Base-by-base conservation (phyloP, 139 green algal genomes). In the Dunaliella primolecta region DNA sequence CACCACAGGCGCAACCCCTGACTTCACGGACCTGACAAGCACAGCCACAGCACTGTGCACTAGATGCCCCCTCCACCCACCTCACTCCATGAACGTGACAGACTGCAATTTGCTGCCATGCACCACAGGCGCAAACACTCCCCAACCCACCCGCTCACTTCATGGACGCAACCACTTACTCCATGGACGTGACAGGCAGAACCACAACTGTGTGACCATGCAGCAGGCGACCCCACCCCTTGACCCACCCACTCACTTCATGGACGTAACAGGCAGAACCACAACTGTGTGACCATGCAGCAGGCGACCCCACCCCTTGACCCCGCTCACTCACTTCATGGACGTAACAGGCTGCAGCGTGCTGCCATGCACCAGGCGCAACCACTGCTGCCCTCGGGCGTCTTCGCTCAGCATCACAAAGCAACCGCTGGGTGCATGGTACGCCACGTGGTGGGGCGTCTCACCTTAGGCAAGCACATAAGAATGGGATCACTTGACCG, bases 91-190 rank as follows among this genome's bases (percentile, higher is more conserved):
- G 24, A 72, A 21, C 74, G 74, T 25, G 37, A 88, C 78, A 25
- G 77, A 81, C 64, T 85, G 81, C 36, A 90, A 32, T 29, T 74
- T 85, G 76, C 87, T 81, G 1, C 46, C 83, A 55, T 90, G 80
- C 34, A 90, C 78, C 35, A n/a, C n/a, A 90, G 75, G 3, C 87
- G 83, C 74, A 90, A 70, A n/a, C n/a, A n/a, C n/a, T n/a, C n/a
- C n/a, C n/a, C n/a, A n/a, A n/a, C n/a, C n/a, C 25, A 25, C 34
- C 71, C 31, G 56, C 38, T 81, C 34, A n/a, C n/a, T n/a, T n/a
- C n/a, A n/a, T n/a, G n/a, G n/a, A n/a, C n/a, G n/a, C n/a, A n/a
- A n/a, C n/a, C n/a, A n/a, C n/a, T n/a, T n/a, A n/a, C n/a, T n/a
- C n/a, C n/a, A n/a, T n/a, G n/a, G n/a, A n/a, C n/a, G n/a, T n/a